Evolutionary conservation across 2,329 filamentous ascomycete species (phyloP).

Genomic region (Cytospora paraplurivora): DNA sequence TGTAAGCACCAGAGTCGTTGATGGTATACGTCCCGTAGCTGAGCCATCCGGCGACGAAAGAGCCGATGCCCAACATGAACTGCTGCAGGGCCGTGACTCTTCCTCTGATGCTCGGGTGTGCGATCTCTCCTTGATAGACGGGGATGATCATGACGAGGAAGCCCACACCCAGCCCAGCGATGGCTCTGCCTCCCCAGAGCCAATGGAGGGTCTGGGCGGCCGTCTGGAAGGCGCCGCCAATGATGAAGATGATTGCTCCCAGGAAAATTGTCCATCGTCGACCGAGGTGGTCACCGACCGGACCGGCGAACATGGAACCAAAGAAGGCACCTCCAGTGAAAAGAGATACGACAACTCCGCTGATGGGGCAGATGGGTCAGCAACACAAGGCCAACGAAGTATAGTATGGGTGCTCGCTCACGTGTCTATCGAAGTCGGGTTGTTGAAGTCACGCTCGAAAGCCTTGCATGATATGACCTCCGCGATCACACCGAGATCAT

Average conservation of each 20-base stretch:
- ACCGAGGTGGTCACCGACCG: constrained; percentile 64
- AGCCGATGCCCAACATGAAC: constrained; percentile 79
- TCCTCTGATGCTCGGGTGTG: constrained; percentile 77
- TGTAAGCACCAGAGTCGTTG: constrained; percentile 36
- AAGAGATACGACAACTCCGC: constrained; percentile 72
- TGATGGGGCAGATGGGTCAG: constrained; percentile 34
- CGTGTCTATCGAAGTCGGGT: constrained; percentile 42
- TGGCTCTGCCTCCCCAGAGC: constrained; percentile 69
- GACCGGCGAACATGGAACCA: constrained; percentile 66
- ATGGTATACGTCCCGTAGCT: constrained; percentile 59
- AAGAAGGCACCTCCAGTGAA: constrained; percentile 80
- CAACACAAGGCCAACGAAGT: constrained; percentile 1
- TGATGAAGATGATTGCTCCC: constrained; percentile 69
- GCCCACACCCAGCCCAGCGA: constrained; percentile 66
- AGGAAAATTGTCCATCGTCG: constrained; percentile 71
- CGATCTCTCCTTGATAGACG: constrained; percentile 77
- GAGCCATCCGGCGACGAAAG: constrained; percentile 73
- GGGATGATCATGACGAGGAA: constrained; percentile 50
- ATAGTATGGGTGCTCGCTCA: constrained; percentile 31
- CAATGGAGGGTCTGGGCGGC: constrained; percentile 60
- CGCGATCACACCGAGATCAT: constrained; percentile 57
- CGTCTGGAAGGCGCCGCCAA: constrained; percentile 75
- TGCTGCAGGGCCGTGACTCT: constrained; percentile 76
- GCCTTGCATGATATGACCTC: constrained; percentile 52
- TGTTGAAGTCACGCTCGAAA: constrained; percentile 26